Base-by-base conservation (phyloP, 257 asterid species). In the Echites panduratus region DNA sequence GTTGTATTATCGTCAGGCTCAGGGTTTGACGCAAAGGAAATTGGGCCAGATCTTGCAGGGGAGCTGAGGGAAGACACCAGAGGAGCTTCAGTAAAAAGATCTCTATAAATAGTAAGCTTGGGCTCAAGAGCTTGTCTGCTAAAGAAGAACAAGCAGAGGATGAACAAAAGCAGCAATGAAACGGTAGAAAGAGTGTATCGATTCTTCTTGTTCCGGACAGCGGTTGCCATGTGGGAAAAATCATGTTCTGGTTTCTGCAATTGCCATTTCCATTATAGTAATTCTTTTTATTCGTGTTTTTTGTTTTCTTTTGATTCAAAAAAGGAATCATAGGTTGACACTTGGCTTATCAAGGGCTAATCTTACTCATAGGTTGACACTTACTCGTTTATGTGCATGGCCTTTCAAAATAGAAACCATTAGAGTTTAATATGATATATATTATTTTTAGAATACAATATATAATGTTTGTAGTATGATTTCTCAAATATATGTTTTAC, bases 171-270 rank as follows among this genome's bases (percentile, higher is more conserved):
- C 50, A 82, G 13, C 6, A 80, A 44, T 50, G 84, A 77, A 67
- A 82, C 66, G 61, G 73, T 64, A 65, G 78, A 44, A 76, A 88
- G 84, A 10, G 75, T 71, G 45, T 56, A 76, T 47, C 82, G 88
- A 38, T n/a, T n/a, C n/a, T 70, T 83, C 76, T 73, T 76, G 57
- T 73, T 76, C 71, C 77, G 80, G 74, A 75, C 22, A 63, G 71
- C 19, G 48, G 71, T 75, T 79, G 90, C 96, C 96, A 86, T 89
- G 43, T 69, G 83, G 41, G 68, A 83, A 73, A 74, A 86, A 70
- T 67, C 73, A 66, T 70, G 48, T 70, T 61, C 66, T 41, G 48
- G 14, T 10, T 9, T 50, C 22, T 69, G 35, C 56, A 5, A 13
- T 27, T 19, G 4, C 4, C 38, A 17, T 26, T 67, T 61, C 45